phyloP scores from a whole-genome alignment of 23 red algal species.

The Gracilaria gracilis region DNA sequence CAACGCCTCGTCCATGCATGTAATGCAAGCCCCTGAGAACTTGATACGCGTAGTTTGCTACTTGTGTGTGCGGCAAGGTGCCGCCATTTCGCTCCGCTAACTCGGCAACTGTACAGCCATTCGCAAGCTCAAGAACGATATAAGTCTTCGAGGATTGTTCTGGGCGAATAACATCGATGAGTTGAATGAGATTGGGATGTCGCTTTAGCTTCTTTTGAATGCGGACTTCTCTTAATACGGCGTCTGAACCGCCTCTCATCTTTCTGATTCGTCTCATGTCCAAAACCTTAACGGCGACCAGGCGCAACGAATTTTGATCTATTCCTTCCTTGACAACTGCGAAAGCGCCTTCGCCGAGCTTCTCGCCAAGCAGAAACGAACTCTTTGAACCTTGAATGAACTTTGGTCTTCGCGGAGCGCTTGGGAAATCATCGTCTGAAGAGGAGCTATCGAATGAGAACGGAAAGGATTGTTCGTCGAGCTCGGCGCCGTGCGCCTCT shows the following conservation, averaged over 20 bases:
- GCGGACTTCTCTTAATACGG: slow-evolving; percentile 87
- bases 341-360: slow-evolving; percentile 93
- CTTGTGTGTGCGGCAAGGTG: slow-evolving; percentile 73
- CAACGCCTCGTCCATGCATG: slow-evolving; percentile 90
- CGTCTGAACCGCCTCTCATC: slow-evolving; percentile 83
- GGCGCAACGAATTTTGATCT: slow-evolving; percentile 84
- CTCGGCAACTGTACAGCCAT: slow-evolving; percentile 88
- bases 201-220: slow-evolving; percentile 83
- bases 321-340: slow-evolving; percentile 95
- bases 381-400: slow-evolving; percentile 55
- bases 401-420: slow-evolving; percentile 40
- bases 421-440: slow-evolving; percentile 40
- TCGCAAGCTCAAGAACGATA: slow-evolving; percentile 95
- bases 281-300: slow-evolving; percentile 96
- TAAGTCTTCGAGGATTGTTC: slow-evolving; percentile 70
- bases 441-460: slow-evolving; percentile 27
- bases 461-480: slow-evolving; percentile 19
- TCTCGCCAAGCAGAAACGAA: slow-evolving; percentile 86
- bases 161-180: slow-evolving; percentile 91
- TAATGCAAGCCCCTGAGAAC: slow-evolving; percentile 84
- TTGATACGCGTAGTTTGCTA: slow-evolving; percentile 81
- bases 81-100: slow-evolving; percentile 71
- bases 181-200: slow-evolving; percentile 93
- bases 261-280: slow-evolving; percentile 81
- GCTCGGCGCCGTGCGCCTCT: not conserved